Evolutionary conservation across 2,329 filamentous ascomycete genomes (phyloP), one percentile per base, ranked within the genome.

Genomic region (Didymella arachidicola): DNA sequence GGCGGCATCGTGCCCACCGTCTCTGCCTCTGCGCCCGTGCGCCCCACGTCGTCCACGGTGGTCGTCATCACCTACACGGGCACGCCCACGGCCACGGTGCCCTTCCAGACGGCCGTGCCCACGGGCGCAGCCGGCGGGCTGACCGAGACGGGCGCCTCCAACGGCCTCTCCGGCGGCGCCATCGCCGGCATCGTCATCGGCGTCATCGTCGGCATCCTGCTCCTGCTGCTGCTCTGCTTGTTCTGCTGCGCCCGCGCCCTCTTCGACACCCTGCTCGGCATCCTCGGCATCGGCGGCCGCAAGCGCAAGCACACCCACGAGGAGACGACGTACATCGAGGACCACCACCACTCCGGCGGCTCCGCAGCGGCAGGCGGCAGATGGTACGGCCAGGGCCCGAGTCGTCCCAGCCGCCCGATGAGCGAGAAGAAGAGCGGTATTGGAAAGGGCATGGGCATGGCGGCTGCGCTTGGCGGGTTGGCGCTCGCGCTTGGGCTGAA

Each of bases 181-280:
- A 93, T 93, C 68, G 90, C 91, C 16, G 90, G 90, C 60, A 93
- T 93, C 69, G 90, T 93, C 64, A 88, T 93, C 55, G 90, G 90
- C 62, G 84, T 86, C 11, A 81, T 93, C 47, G 83, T 84, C 14
- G 90, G 89, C 61, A 81, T 92, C 34, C 77, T 83, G 39, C 80
- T 93, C 2, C 84, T 93, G 22, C 79, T 89, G 4, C 82, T 91
- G 7, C 78, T 93, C 70, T 92, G 89, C 81, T 87, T 91, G 79
- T 93, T 87, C 83, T 91, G 89, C 80, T 87, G 80, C 67, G 72
- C 80, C 41, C 70, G 72, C 51, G 73, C 72, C 3, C 79, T 88
- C 42, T 89, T 87, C 83, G 82, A 86, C 62, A 83, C 80, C 30
- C 68, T 87, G 39, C 74, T 86, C 48, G 84, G 84, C 47, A 74